Evolutionary conservation across 192 early-diverging fungal genomes (phyloP).

Genomic region (Coemansia sp.): DNA sequence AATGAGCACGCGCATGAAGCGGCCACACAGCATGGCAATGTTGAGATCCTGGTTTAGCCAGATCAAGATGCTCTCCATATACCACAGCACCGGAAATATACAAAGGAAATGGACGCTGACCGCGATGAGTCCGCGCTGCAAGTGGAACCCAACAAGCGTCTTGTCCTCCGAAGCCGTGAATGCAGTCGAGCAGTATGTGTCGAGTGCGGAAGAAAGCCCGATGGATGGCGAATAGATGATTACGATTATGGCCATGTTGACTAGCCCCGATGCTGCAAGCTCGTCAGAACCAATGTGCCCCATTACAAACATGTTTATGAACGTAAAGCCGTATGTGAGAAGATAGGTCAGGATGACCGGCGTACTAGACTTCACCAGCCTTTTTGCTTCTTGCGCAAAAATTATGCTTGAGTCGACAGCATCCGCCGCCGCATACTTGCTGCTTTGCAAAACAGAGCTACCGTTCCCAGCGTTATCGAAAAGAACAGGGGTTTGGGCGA

Average conservation of each 20-base stretch:
- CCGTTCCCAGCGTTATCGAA: too few species aligned
- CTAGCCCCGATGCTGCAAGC: constrained; percentile 69
- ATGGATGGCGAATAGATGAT: constrained; percentile 66
- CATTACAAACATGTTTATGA: constrained; percentile 61
- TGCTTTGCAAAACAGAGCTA: not conserved
- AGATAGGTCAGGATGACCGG: constrained; percentile 55
- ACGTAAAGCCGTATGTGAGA: constrained; percentile 65
- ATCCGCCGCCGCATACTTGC: constrained; percentile 16
- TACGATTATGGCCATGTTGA: constrained; percentile 70
- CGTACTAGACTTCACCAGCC: constrained; percentile 23
- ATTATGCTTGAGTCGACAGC: constrained; percentile 11
- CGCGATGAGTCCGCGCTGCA: constrained; percentile 80
- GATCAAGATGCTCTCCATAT: constrained; percentile 67
- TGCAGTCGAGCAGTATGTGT: constrained; percentile 73
- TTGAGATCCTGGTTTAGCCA: constrained; percentile 72
- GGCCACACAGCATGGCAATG: constrained; percentile 65
- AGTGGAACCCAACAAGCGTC: constrained; percentile 68
- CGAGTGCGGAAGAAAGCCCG: constrained; percentile 70
- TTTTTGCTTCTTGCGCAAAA: constrained; percentile 23
- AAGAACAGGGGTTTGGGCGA: too few species aligned
- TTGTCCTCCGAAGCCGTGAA: constrained; percentile 68
- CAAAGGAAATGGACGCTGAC: constrained; percentile 67
- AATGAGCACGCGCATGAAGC: constrained; percentile 68
- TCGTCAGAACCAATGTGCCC: constrained; percentile 67
- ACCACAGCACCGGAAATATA: constrained; percentile 69